Percentiles rank a stretch among this genome's conserved stretches.
Evolutionary conservation across 1,139 yeast genomes (phyloP).

Genomic region (Scheffersomyces segobiensis): DNA sequence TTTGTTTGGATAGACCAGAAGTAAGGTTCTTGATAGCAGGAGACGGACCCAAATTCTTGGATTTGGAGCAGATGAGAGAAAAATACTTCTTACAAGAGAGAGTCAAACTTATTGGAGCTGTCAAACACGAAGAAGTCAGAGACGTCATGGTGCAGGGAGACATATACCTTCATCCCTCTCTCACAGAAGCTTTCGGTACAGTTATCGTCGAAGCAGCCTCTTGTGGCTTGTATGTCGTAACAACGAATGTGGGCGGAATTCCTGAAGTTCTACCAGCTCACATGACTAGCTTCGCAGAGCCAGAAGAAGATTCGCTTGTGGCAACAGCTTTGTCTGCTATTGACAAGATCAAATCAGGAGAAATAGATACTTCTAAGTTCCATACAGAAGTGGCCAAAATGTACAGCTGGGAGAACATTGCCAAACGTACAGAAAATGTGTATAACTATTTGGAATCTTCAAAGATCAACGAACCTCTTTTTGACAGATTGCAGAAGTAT

Average conservation of each 20-base stretch:
- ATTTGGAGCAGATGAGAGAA: slow-evolving; percentile 94
- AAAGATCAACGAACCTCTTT: slow-evolving; percentile 49
- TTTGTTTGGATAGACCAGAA: slow-evolving; percentile 63
- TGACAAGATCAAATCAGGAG: slow-evolving; percentile 50
- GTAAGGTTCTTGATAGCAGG: slow-evolving; percentile 90
- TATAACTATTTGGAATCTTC: slow-evolving; percentile 58
- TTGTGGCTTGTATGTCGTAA: slow-evolving; percentile 90
- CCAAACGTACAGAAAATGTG: slow-evolving; percentile 79
- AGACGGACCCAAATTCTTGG: slow-evolving; percentile 93
- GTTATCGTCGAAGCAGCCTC: slow-evolving; percentile 97
- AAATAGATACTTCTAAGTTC: slow-evolving; percentile 71
- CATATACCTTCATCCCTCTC: slow-evolving; percentile 87
- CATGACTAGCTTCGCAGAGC: slow-evolving; percentile 91
- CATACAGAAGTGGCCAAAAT: slow-evolving; percentile 76
- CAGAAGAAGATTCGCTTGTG: slow-evolving; percentile 76
- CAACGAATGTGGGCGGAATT: slow-evolving; percentile 96
- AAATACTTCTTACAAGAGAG: slow-evolving; percentile 81
- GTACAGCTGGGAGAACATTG: slow-evolving; percentile 95
- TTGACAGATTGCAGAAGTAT: slow-evolving; percentile 53
- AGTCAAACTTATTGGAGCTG: slow-evolving; percentile 82
- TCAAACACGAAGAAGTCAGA: slow-evolving; percentile 89
- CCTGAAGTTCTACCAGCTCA: slow-evolving; percentile 93
- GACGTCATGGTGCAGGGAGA: slow-evolving; percentile 94
- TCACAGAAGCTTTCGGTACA: slow-evolving; percentile 98
- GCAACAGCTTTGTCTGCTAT: slow-evolving; percentile 71